Evolutionary conservation across 306 rosid genomes (phyloP), one percentile per base, ranked within the genome.

Genomic region (Betula pendula): DNA sequence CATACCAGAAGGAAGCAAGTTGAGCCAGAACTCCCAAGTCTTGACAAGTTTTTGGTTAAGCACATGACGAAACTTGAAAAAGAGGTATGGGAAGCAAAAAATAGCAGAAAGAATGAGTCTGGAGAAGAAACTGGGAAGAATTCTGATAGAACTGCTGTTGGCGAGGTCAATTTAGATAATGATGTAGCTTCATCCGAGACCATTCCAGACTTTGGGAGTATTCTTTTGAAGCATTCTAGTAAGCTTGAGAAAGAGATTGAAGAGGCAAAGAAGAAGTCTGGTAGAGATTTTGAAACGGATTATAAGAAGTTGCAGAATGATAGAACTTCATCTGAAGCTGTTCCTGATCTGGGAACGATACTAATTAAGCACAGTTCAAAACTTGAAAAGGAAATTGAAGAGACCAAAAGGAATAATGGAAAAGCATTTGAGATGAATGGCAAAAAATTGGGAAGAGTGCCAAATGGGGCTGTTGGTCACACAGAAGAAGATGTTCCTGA

Each of bases 21-120:
- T 29, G 90, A 83, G 80, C 62, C 87, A 31, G 91, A 88, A 75
- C 76, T 92, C 63, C 99, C 97, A 45, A 89, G 99, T 84, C 88
- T 95, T 14, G 99, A 95, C 82, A 95, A 95, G 77, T 87, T 85
- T 75, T 76, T 95, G 80, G 97, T 92, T 27, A 95, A 92, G 85
- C 97, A 79, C 83, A 27, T 86, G 90, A 92, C 96, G 11, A 92
- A 86, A 79, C 95, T 95, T 50, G 99, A 95, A 85, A 87, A 85
- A 85, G 99, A 92, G 84, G 88, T 91, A 69, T 86, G 55, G 65
- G 99, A 92, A 82, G 99, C 97, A 73, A 95, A 85, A 85, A 85
- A 88, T 25, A 74, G 53, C 76, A 81, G 81, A 74, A 82, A 42
- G 73, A 89, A 87, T 71, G 86, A 77, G 72, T 77, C 79, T 6